Evolutionary conservation across 2,329 filamentous ascomycete genomes (phyloP).

Genomic region (Verruconis gallopava): DNA sequence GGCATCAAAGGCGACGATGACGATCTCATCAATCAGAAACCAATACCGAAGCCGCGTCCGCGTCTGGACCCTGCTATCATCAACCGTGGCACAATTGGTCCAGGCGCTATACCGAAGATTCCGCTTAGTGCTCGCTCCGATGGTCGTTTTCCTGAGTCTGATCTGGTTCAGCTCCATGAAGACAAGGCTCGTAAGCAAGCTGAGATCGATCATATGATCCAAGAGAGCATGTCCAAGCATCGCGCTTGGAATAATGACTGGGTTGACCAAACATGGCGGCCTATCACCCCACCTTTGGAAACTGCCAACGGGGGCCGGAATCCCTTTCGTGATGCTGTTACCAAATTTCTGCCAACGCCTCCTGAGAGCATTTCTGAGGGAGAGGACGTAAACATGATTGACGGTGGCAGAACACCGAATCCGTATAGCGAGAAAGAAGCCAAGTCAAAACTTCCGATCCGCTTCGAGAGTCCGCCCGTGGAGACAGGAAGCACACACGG

Average conservation of each 20-base stretch:
- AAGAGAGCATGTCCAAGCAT: conserved; percentile 77
- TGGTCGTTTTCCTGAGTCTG: conserved; percentile 56
- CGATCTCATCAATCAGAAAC: conserved; percentile 62
- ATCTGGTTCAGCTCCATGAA: conserved; percentile 65
- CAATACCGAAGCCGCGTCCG: conserved; percentile 29
- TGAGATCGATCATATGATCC: conserved; percentile 67
- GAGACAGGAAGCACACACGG: conserved; percentile 16
- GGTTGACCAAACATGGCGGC: conserved; percentile 75
- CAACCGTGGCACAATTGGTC: conserved; percentile 47
- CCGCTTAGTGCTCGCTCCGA: conserved; percentile 43
- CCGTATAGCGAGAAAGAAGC: conserved; percentile 2
- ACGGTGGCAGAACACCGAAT: conserved; percentile 8
- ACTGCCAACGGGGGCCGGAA: conserved; percentile 19
- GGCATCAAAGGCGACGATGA: conserved; percentile 89
- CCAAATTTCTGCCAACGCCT: conserved; percentile 30
- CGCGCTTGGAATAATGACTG: conserved; percentile 83
- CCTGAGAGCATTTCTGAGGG: conserved; percentile 44
- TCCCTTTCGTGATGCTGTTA: conserved; percentile 27
- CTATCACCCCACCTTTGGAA: conserved; percentile 66
- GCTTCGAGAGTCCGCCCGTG: conserved; percentile 26
- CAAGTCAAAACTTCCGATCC: conserved; percentile 21
- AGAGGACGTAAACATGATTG: conserved; percentile 36
- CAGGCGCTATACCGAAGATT: conserved; percentile 37
- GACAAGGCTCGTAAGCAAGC: conserved; percentile 70
- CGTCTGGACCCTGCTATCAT: conserved; percentile 45